These are phyloP conservation scores for Aspergillus sp. DNA, from an alignment of 2,329 filamentous ascomycete genomes.

Conservation along the genomic window DNA sequence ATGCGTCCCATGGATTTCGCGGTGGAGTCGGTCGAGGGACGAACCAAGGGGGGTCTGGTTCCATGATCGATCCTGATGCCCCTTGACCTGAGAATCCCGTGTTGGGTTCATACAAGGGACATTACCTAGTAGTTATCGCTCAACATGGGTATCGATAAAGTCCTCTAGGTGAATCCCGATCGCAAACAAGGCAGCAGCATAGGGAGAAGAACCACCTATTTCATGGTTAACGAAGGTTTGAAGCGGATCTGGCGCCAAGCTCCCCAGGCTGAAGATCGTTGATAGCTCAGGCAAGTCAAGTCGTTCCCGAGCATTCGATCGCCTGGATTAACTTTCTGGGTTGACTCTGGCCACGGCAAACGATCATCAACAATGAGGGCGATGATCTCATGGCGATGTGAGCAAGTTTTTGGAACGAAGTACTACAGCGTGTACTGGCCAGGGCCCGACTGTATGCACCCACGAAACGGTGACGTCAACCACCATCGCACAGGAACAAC, in stretches of 20 bases:
- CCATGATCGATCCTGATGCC: not conserved
- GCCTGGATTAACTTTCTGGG: too few species aligned
- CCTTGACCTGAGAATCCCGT: not conserved
- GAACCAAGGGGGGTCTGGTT: not conserved
- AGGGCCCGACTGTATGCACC: not conserved
- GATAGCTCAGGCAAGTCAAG: not conserved
- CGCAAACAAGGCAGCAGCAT: not conserved
- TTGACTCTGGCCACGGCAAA: not conserved
- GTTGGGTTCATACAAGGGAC: not conserved
- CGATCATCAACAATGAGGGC: not conserved
- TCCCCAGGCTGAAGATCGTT: not conserved
- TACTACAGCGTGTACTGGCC: not conserved
- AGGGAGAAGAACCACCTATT: not conserved
- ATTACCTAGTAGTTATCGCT: not conserved
- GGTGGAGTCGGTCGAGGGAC: conserved; percentile 1
- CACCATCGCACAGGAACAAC: not conserved
- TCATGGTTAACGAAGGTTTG: not conserved
- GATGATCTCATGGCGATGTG: not conserved
- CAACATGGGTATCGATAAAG: not conserved
- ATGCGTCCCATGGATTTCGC: conserved; percentile 3
- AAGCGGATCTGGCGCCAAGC: not conserved
- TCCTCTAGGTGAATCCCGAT: not conserved
- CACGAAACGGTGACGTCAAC: conserved; percentile 5
- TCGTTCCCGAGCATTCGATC: too few species aligned
- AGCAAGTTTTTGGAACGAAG: too few species aligned